A percentile compares a stretch with the other conserved stretches of the same genome.
Evolutionary conservation across 257 asterid genomes (phyloP).

Genomic region (Forsythia viridissima): DNA sequence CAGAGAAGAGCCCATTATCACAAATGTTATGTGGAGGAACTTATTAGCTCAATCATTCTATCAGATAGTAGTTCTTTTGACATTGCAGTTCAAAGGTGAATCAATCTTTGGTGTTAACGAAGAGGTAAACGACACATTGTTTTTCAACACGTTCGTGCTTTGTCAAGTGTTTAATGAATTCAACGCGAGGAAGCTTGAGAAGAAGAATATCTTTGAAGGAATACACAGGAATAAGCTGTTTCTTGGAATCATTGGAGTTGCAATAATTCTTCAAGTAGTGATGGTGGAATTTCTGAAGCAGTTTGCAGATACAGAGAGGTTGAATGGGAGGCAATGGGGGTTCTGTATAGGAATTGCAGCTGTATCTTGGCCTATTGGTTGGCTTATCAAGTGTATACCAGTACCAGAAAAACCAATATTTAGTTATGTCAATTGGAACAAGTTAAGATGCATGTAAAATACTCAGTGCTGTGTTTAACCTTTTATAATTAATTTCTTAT

Average conservation of each 20-base stretch:
- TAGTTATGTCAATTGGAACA: constrained; percentile 17
- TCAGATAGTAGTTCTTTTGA: constrained; percentile 38
- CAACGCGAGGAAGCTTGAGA: constrained; percentile 29
- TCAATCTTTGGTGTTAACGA: constrained; percentile 27
- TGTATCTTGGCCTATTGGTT: constrained; percentile 41
- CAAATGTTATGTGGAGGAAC: constrained; percentile 57
- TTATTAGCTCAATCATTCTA: constrained; percentile 43
- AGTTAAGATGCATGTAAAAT: not conserved
- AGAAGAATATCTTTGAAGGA: constrained; percentile 38
- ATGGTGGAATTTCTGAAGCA: constrained; percentile 40
- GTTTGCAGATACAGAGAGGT: constrained; percentile 41
- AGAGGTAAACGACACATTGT: constrained; percentile 37
- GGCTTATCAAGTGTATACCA: constrained; percentile 38
- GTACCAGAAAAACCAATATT: constrained; percentile 35
- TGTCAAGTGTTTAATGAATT: constrained; percentile 40
- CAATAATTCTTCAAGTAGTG: constrained; percentile 35
- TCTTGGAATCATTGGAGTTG: constrained; percentile 33
- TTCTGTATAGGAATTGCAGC: constrained; percentile 38
- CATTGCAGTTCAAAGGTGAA: constrained; percentile 45
- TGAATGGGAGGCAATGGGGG: constrained; percentile 45
- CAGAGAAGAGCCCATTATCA: constrained; percentile 43
- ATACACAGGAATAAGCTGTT: constrained; percentile 38
- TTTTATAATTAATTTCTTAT: not conserved
- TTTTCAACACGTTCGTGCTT: constrained; percentile 33
- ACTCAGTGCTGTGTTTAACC: not conserved